Base-by-base conservation (phyloP, 106 monocot species). In the Iris macrosiphon region DNA sequence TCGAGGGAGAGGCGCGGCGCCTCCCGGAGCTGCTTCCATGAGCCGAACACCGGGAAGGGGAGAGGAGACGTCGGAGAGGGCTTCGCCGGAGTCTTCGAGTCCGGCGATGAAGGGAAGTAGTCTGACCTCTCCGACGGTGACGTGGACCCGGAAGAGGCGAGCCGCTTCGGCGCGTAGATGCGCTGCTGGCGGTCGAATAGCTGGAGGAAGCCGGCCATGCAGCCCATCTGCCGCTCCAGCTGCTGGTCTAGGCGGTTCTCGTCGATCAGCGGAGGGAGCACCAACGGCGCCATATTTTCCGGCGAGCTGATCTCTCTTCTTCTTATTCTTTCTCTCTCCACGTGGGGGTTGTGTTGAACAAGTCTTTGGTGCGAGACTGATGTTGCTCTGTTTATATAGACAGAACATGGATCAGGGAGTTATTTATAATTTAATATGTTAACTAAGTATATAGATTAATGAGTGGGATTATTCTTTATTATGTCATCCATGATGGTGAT, bases 161-260 rank as follows among this genome's bases (percentile, higher is more conserved):
- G 57, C 9, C 75, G 63, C 46, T 55, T 75, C 28, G 69, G 45
- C 22, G 70, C 49, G 46, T n/a, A n/a, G 63, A 79, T 55, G 32
- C 74, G 53, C 55, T 87, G 96, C 6, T 71, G 73, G 25, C 86
- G 82, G 27, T 98, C 90, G 82, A 98, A 91, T 57, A 98, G 55
- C 63, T 90, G 90, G 38, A 90, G 64, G 60, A 98, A 90, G 17
- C 90, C 83, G 3, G 90, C 62, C 90, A 98, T 91, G 72, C 96
- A 98, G 1, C 96, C 96, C 75, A 98, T 80, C 50, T 87, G 96
- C 75, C 64, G 65, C 62, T 79, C 75, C 1, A 84, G 31, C 16
- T 70, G 61, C 61, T 48, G 55, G 73, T 76, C 82, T 7, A n/a
- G n/a, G n/a, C n/a, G n/a, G n/a, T n/a, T n/a, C n/a, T 64, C 68